Conservation (phyloP, 768 basidiomycete genomes). For the Trametes villosa region DNA sequence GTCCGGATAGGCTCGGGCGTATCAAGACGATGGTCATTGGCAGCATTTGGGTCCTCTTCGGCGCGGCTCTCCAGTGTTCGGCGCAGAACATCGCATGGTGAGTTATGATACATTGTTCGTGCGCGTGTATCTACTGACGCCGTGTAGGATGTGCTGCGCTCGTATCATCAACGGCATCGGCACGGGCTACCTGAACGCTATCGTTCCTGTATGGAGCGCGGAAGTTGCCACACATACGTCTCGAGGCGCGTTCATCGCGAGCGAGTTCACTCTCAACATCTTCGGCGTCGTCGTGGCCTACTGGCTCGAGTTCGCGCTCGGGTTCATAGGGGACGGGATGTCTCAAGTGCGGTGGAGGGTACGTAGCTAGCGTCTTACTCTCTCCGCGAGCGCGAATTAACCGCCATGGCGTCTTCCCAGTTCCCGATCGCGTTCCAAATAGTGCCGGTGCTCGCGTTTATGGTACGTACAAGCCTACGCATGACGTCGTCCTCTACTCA, state of each 20-base stretch:
- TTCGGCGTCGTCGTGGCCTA: conserved; percentile 51
- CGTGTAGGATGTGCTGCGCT: conserved; percentile 48
- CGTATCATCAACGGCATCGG: conserved; percentile 50
- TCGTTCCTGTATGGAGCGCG: conserved; percentile 51
- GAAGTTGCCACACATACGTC: conserved; percentile 51
- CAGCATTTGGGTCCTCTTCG: conserved; percentile 45
- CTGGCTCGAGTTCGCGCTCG: conserved; percentile 50
- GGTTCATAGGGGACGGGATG: conserved; percentile 47
- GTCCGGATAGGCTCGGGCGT: conserved; percentile 38
- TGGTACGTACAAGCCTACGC: conserved; percentile 31
- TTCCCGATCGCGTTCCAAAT: conserved; percentile 53
- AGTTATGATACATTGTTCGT: conserved; percentile 6
- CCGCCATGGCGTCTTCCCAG: conserved; percentile 21
- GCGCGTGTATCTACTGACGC: not conserved
- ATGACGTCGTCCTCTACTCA: not conserved
- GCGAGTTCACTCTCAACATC: conserved; percentile 46
- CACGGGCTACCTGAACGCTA: conserved; percentile 48
- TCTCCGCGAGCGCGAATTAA: not conserved
- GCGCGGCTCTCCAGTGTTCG: conserved; percentile 47
- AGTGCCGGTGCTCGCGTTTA: conserved; percentile 44
- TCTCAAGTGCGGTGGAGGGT: conserved; percentile 43
- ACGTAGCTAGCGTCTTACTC: conserved; percentile 12
- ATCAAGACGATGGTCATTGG: conserved; percentile 47
- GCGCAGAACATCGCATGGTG: conserved; percentile 48
- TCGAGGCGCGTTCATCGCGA: conserved; percentile 48